Base-by-base conservation (phyloP, 2,329 filamentous ascomycete species). In the Fusarium clavum region DNA sequence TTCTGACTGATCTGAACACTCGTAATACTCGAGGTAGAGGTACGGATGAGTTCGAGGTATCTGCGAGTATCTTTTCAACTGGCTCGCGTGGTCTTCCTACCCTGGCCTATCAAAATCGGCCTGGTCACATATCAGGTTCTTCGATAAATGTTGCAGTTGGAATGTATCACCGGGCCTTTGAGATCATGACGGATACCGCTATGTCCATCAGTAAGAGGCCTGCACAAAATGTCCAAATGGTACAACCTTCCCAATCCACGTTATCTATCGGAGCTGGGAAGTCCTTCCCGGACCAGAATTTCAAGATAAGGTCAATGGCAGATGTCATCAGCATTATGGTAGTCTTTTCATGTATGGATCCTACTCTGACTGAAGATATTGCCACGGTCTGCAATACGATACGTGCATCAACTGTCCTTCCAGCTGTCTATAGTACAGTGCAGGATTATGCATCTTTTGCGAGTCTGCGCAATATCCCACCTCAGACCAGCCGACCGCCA, bases 221-320 rank as follows among this genome's bases (percentile, higher is more conserved):
- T 4, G 4, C 0, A 1, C 10, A 10, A n/a, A 2, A 4, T 12
- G 3, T 12, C 4, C 43, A n/a, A 12, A 5, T 18, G 8, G 9
- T 6, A 4, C 4, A 2, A 13, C 0, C 3, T 6, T 4, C 6
- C 4, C 43, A 20, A n/a, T 45, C 10, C 12, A 45, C 14, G 4
- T 4, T 45, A 8, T 45, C 43, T 0, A 45, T 45, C 10, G 16
- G 43, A 12, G 6, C 18, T 3, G 4, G 24, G 3, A 25, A n/a
- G 3, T 27, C 43, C 1, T 11, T 25, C 4, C 22, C 43, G 2
- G 22, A 44, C 9, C 22, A 44, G 6, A 22, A 2, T 5, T 25
- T 16, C 6, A 10, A 5, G 8, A 16, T 44, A 16, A 5, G 2
- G 4, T 45, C 22, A 7, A 45, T 45, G 43, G 9, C 43, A 1